phyloP scores from a whole-genome alignment of 2,329 filamentous ascomycete genomes.

The Talaromyces sp. region DNA sequence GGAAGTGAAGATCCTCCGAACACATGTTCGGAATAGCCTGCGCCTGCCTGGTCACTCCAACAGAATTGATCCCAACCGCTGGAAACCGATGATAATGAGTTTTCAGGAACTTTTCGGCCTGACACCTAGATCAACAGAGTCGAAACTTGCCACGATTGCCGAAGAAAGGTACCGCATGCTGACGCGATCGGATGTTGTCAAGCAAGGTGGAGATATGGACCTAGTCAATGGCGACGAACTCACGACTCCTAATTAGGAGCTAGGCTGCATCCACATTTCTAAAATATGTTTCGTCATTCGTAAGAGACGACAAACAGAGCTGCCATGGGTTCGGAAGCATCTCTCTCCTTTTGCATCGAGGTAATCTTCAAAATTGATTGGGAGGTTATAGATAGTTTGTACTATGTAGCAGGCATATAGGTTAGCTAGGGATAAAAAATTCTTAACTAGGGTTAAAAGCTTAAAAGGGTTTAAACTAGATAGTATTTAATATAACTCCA shows the following conservation, averaged over 20 bases:
- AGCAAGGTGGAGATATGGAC: neutral
- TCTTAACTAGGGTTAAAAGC: too few species aligned
- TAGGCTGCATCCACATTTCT: too few species aligned
- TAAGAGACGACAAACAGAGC: too few species aligned
- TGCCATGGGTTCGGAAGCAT: too few species aligned
- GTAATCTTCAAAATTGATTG: too few species aligned
- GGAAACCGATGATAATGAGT: constrained; percentile 45
- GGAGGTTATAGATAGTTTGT: too few species aligned
- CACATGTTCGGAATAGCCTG: neutral
- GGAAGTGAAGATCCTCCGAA: neutral
- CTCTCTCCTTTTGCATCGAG: too few species aligned
- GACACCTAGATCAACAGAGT: constrained; percentile 3
- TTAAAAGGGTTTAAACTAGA: too few species aligned
- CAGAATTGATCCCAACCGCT: constrained; percentile 42
- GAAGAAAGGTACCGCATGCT: neutral
- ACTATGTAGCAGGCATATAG: too few species aligned
- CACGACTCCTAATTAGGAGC: neutral
- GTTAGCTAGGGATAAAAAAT: too few species aligned
- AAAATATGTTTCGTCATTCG: too few species aligned
- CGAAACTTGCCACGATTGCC: neutral
- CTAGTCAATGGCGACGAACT: neutral
- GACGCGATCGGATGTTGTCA: neutral
- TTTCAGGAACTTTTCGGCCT: constrained; percentile 45
- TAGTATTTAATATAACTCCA: too few species aligned
- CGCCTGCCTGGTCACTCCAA: constrained; percentile 28